These are phyloP conservation scores for Aquilaria agallochum DNA, from an alignment of 441 rosid genomes.

Conservation along the genomic window DNA sequence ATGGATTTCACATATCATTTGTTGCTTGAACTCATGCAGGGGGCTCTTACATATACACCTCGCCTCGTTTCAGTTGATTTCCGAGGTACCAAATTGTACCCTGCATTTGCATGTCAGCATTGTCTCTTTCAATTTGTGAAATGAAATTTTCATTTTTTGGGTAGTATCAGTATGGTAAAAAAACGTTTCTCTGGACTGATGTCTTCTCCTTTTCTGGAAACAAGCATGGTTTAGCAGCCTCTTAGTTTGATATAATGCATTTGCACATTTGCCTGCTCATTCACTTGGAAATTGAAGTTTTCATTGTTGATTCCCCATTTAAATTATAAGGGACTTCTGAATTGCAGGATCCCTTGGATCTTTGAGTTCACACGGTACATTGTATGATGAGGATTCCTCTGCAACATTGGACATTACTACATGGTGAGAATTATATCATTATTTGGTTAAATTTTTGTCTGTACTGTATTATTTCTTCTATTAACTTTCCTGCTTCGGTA, in stretches of 20 bases:
- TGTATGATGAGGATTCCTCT: conserved; percentile 41
- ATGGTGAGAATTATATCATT: conserved; percentile 45
- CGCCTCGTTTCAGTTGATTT: conserved; percentile 67
- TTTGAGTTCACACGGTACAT: conserved; percentile 61
- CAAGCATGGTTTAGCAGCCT: neutral
- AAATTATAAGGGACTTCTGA: conserved; percentile 6
- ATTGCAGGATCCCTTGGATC: conserved; percentile 81
- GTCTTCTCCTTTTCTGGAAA: neutral
- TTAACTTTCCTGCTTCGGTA: too few species aligned
- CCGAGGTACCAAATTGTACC: conserved; percentile 48
- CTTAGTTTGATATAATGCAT: too few species aligned
- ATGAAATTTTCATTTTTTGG: too few species aligned
- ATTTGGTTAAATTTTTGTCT: conserved; percentile 1
- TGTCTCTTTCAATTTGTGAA: too few species aligned
- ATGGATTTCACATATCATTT: too few species aligned
- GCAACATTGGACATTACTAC: conserved; percentile 45
- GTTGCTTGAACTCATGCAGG: conserved; percentile 39
- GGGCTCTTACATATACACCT: conserved; percentile 71
- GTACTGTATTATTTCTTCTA: neutral
- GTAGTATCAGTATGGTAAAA: too few species aligned
- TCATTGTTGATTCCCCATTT: neutral
- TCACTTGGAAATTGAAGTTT: too few species aligned
- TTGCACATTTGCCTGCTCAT: too few species aligned
- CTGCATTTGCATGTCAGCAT: too few species aligned
- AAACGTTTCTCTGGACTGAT: too few species aligned